These are phyloP conservation scores for Xylaria flabelliformis DNA, from an alignment of 495 filamentous ascomycete species.

Conservation along the genomic window DNA sequence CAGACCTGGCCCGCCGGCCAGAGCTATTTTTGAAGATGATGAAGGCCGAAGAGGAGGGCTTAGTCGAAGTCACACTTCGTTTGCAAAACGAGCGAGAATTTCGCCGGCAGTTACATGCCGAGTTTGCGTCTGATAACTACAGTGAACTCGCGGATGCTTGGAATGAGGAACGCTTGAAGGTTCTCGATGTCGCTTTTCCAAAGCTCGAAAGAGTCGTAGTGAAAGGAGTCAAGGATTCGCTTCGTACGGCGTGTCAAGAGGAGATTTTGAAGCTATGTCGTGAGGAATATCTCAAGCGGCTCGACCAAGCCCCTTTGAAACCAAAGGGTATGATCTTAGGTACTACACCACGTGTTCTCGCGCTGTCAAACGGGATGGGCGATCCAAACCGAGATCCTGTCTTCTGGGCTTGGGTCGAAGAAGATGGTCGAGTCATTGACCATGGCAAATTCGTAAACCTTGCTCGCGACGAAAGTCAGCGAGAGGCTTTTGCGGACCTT, in stretches of 20 bases:
- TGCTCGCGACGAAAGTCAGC: constrained; percentile 70
- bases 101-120: constrained; percentile 72
- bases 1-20: constrained; percentile 78
- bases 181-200: constrained; percentile 77
- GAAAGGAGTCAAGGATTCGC: constrained; percentile 89
- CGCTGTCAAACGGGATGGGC: constrained; percentile 82
- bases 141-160: constrained; percentile 95
- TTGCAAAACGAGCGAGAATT: constrained; percentile 78
- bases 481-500: constrained; percentile 71
- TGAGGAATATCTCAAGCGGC: constrained; percentile 80
- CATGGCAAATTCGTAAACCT: constrained; percentile 85
- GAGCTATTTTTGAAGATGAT: constrained; percentile 95
- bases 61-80: constrained; percentile 81
- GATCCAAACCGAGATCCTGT: constrained; percentile 76
- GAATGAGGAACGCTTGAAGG: constrained; percentile 85
- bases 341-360: constrained; percentile 84
- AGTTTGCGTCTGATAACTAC: constrained; percentile 90
- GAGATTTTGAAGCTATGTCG: constrained; percentile 81
- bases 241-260: constrained; percentile 91
- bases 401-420: constrained; percentile 90
- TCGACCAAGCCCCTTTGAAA: constrained; percentile 96
- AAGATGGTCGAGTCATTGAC: constrained; percentile 87
- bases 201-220: constrained; percentile 86
- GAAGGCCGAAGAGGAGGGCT: constrained; percentile 90
- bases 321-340: constrained; percentile 92